Evolutionary conservation across 2,329 filamentous ascomycete species (phyloP), one percentile per base, ranked within the genome.

Genomic region (Knufia petricola): DNA sequence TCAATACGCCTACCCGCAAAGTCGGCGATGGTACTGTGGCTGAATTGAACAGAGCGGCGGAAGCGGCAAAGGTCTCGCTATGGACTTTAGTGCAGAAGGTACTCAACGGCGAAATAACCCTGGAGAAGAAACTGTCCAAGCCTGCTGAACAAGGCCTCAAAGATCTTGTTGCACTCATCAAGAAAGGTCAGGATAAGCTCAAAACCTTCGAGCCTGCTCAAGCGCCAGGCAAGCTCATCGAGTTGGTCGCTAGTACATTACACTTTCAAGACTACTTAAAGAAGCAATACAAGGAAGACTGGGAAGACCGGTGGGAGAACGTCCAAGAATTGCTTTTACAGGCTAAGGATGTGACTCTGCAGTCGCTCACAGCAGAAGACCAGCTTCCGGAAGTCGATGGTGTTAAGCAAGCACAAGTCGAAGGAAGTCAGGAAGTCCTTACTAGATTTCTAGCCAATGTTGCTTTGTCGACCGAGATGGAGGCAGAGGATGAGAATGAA

Each of bases 401-500:
- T 1, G 57, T 88, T 2, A 73, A 82, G 42, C 87, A 94, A 57
- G 65, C 72, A 37, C 54, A 65, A 45, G 62, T 68, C 3, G 69
- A 72, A 24, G 52, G 61, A 51, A 68, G 72, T 1, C 77, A 79
- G 50, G 84, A 87, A 49, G 72, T 79, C 1, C 72, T 95, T 1
- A 81, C 84, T 2, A 78, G 78, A 9, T 96, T 96, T 58, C 72
- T 98, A n/a, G 82, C 87, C 9, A 95, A 95, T 58, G 82, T 95
- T 9, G 81, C 87, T 0, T 69, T 98, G n/a, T 85, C 87, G 2
- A 83, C 87, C 0, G 87, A 94, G 54, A 77, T 82, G 0, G 82
- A 87, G 57, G 59, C 65, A n/a, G 78, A 77, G 15, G 76, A 80
- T 20, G 71, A 71, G 23, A 76, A 73, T 23, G 71, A 77, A 31